These are phyloP conservation scores for Cystobasidium sp. DNA, from an alignment of 1,284 basidiomycete species.

Conservation along the genomic window DNA sequence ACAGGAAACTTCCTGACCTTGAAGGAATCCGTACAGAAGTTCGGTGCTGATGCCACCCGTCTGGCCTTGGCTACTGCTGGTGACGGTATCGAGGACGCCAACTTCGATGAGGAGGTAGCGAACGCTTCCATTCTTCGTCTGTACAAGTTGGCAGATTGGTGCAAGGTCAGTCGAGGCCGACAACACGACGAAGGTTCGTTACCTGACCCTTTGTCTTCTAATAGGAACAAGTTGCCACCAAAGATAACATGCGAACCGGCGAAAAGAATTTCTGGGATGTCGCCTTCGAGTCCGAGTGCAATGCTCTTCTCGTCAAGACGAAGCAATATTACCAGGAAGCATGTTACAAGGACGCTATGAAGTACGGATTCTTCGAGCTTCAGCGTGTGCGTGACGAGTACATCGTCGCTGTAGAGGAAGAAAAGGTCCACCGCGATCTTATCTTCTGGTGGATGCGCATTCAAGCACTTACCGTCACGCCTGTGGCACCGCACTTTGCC, in stretches of 20 bases:
- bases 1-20: constrained; percentile 87
- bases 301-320: constrained; percentile 78
- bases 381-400: constrained; percentile 95
- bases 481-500: constrained; percentile 92
- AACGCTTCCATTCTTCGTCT: constrained; percentile 96
- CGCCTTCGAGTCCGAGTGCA: constrained; percentile 90
- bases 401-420: constrained; percentile 78
- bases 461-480: constrained; percentile 78
- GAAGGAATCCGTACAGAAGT: constrained; percentile 77
- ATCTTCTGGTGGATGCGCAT: constrained; percentile 78
- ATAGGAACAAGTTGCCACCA: constrained; percentile 61
- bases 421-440: constrained; percentile 84
- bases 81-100: constrained; percentile 95
- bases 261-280: constrained; percentile 70
- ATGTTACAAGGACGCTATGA: constrained; percentile 93
- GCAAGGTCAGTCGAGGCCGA: constrained; percentile 71
- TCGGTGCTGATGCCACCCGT: constrained; percentile 90
- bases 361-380: constrained; percentile 94
- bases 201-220: not conserved
- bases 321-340: constrained; percentile 77
- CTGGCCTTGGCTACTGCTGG: constrained; percentile 94
- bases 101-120: constrained; percentile 98
- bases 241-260: constrained; percentile 71
- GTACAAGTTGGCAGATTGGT: constrained; percentile 90
- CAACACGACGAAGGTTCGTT: not conserved